Evolutionary conservation across 805 yeast genomes (phyloP).

Genomic region (Pichia occidentalis): DNA sequence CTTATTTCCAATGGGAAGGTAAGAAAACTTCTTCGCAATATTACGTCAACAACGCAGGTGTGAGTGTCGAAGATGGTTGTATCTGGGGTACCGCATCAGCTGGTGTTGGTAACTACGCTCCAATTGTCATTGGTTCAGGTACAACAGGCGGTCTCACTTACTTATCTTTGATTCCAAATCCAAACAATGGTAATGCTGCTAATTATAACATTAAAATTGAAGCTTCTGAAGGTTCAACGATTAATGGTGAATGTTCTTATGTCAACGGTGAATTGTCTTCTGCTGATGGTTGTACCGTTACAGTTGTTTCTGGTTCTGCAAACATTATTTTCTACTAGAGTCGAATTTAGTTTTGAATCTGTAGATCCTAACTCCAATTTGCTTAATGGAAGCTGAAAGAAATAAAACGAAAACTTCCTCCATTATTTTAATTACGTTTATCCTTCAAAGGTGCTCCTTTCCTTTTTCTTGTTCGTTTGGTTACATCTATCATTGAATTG

Average conservation of each 20-base stretch:
- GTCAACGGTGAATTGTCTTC: constrained; percentile 71
- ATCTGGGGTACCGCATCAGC: constrained; percentile 58
- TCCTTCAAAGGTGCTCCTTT: no score
- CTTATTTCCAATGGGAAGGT: constrained; percentile 59
- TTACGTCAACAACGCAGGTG: constrained; percentile 75
- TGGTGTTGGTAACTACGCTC: constrained; percentile 75
- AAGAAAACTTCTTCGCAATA: constrained; percentile 62
- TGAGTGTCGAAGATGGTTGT: constrained; percentile 61
- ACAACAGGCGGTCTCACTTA: constrained; percentile 50
- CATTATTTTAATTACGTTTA: no score
- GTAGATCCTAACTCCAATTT: no score
- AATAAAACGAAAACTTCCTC: no score
- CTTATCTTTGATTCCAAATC: constrained; percentile 71
- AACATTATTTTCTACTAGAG: constrained; percentile 63
- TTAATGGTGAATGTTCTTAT: constrained; percentile 74
- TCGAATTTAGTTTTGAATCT: no score
- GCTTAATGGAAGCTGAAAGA: no score
- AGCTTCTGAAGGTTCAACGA: constrained; percentile 57
- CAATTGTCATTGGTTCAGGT: constrained; percentile 75
- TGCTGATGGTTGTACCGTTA: constrained; percentile 87
- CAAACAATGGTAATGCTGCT: constrained; percentile 52
- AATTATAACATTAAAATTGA: constrained; percentile 76
- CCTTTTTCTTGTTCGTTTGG: no score
- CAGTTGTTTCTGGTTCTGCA: constrained; percentile 79
- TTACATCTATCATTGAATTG: no score